Evolutionary conservation across 192 early-diverging fungal genomes (phyloP).

Genomic region (Bifiguratus adelaidae): DNA sequence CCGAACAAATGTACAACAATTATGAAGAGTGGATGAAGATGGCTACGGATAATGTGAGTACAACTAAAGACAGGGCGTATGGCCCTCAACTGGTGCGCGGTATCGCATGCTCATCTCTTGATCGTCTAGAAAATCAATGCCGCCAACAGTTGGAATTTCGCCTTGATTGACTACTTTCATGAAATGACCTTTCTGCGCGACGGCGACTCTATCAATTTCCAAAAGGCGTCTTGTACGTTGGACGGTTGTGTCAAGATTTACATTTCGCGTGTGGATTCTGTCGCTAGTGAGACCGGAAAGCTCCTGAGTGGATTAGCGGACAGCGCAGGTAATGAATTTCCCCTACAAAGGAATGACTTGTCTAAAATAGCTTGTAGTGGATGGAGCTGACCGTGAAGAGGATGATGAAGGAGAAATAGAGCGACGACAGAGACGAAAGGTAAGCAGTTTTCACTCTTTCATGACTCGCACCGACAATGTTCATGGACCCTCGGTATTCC

Average conservation of each 20-base stretch:
- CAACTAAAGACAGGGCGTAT: not conserved
- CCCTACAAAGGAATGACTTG: not conserved
- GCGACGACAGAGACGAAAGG: conserved; percentile 25
- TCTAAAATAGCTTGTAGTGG: conserved; percentile 3
- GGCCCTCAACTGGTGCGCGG: too few relatives aligned
- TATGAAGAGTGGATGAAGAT: conserved; percentile 97
- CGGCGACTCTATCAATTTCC: conserved; percentile 98
- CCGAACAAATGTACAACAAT: conserved; percentile 32
- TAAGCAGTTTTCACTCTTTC: conserved; percentile 5
- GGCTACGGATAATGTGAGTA: conserved; percentile 80
- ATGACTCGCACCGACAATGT: conserved; percentile 9
- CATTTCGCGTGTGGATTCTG: conserved; percentile 92
- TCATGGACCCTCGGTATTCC: not conserved
- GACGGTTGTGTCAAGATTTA: conserved; percentile 98
- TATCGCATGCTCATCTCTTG: not conserved
- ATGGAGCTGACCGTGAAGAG: conserved; percentile 28
- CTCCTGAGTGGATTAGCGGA: conserved; percentile 81
- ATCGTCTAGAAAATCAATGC: conserved; percentile 92
- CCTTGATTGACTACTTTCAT: conserved; percentile 96
- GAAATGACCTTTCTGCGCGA: conserved; percentile 89
- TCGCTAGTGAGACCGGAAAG: conserved; percentile 84
- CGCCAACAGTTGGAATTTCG: conserved; percentile 92
- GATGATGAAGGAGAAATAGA: conserved; percentile 35
- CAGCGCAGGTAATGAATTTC: conserved; percentile 35
- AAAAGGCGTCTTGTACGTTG: conserved; percentile 93